A percentile compares a stretch with the other conserved stretches of the same genome.
Evolutionary conservation across 2,329 filamentous ascomycete genomes (phyloP).

Genomic region (Sporothrix phasma): DNA sequence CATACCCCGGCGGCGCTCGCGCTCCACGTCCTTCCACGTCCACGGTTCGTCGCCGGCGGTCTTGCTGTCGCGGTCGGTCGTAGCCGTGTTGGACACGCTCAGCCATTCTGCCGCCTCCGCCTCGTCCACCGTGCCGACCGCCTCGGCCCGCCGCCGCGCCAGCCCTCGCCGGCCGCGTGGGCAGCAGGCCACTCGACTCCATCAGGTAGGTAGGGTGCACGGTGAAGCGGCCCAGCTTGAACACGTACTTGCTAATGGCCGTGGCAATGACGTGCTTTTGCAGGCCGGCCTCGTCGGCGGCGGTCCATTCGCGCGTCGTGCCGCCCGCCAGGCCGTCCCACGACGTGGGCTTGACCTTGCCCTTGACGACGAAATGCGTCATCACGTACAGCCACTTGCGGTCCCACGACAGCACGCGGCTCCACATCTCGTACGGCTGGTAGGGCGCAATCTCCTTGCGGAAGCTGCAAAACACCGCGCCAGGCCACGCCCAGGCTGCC

Average conservation of each 20-base stretch:
- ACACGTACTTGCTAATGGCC: constrained; percentile 69
- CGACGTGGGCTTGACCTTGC: constrained; percentile 43
- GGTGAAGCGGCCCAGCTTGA: constrained; percentile 73
- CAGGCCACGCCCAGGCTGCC: constrained; percentile 55
- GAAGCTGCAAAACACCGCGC: constrained; percentile 64
- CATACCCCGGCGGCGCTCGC: constrained; percentile 45
- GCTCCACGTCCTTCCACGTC: constrained; percentile 51
- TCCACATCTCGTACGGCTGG: constrained; percentile 64
- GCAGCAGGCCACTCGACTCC: constrained; percentile 61
- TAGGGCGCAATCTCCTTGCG: constrained; percentile 62
- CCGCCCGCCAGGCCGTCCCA: constrained; percentile 35
- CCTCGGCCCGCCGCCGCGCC: constrained; percentile 34
- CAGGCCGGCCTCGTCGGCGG: constrained; percentile 35
- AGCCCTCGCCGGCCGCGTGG: constrained; percentile 53
- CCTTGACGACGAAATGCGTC: constrained; percentile 60
- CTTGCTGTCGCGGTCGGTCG: constrained; percentile 22
- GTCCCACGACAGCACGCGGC: constrained; percentile 62
- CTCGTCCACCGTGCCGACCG: constrained; percentile 33
- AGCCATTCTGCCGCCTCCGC: constrained; percentile 23
- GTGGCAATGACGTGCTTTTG: constrained; percentile 60
- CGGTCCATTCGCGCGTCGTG: constrained; percentile 17
- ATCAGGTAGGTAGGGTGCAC: constrained; percentile 73
- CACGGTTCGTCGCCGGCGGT: constrained; percentile 36
- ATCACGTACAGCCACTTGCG: constrained; percentile 72
- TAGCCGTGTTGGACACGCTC: constrained; percentile 22